phyloP scores from a whole-genome alignment of 2,329 filamentous ascomycete genomes.

The Xylariaceae sp. region DNA sequence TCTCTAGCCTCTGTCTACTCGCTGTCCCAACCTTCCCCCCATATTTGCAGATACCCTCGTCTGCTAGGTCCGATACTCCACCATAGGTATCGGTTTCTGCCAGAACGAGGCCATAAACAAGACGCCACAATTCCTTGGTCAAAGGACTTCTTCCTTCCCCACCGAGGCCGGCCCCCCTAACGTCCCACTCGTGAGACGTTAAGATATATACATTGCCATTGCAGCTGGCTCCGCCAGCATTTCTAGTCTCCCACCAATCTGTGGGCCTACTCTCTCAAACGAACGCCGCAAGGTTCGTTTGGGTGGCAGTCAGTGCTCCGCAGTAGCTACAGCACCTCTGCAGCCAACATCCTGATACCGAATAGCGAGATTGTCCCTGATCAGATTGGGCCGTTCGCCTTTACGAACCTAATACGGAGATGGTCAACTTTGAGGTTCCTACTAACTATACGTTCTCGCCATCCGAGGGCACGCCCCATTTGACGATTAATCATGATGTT shows the following conservation, averaged over 20 bases:
- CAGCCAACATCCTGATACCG: slow-evolving; percentile 27
- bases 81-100: slow-evolving; percentile 81
- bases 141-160: slow-evolving; percentile 79
- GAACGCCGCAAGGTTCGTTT: slow-evolving; percentile 94
- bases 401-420: slow-evolving; percentile 55
- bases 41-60: slow-evolving; percentile 65
- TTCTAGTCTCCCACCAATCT: slow-evolving; percentile 62
- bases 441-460: slow-evolving; percentile 81
- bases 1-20: slow-evolving; percentile 16
- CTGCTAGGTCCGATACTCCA: slow-evolving; percentile 84
- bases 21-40: slow-evolving; percentile 16
- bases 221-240: slow-evolving; percentile 90
- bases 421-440: slow-evolving; percentile 83
- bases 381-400: slow-evolving; percentile 28
- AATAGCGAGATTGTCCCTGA: slow-evolving; percentile 25
- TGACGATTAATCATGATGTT: slow-evolving; percentile 96
- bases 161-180: slow-evolving; percentile 91
- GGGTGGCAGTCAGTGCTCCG: slow-evolving; percentile 97
- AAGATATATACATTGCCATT: slow-evolving; percentile 47
- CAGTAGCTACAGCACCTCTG: slow-evolving; percentile 54
- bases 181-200: slow-evolving; percentile 72
- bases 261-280: slow-evolving; percentile 98
- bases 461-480: slow-evolving; percentile 79
- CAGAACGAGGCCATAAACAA: slow-evolving; percentile 61
- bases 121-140: slow-evolving; percentile 85